Conservation (phyloP, 768 basidiomycete species). For the Tricholoma sp. region DNA sequence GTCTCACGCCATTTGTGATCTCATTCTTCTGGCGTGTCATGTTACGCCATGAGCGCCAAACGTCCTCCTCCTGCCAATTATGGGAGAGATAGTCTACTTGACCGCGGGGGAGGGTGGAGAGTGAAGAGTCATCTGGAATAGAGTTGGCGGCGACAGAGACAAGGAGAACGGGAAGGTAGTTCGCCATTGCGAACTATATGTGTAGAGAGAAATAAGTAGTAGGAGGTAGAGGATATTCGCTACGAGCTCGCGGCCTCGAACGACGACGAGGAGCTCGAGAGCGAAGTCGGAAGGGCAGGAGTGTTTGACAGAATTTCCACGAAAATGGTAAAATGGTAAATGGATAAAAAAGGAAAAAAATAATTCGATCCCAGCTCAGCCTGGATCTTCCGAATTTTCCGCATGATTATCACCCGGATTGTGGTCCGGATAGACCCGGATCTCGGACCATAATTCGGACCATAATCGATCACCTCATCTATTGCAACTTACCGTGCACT, state of each 20-base stretch:
- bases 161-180: slow-evolving; percentile 66
- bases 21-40: slow-evolving; percentile 99
- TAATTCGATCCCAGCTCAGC: not conserved
- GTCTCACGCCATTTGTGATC: slow-evolving; percentile 88
- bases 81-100: slow-evolving; percentile 99
- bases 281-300: not conserved
- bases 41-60: slow-evolving; percentile 96
- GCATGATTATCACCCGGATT: not conserved
- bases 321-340: not conserved
- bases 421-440: not conserved
- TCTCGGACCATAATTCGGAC: too few species aligned
- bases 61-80: slow-evolving; percentile 96
- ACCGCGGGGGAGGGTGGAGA: slow-evolving; percentile 80
- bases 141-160: slow-evolving; percentile 55
- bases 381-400: not conserved
- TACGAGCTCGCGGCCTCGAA: not conserved
- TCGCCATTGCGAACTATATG: slow-evolving; percentile 41
- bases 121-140: slow-evolving; percentile 68
- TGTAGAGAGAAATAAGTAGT: slow-evolving; percentile 9
- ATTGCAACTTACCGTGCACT: too few species aligned
- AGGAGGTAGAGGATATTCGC: not conserved
- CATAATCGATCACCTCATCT: too few species aligned
- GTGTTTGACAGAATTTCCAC: not conserved
- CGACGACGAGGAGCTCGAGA: not conserved
- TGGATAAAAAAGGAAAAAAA: not conserved